phyloP scores from a whole-genome alignment of 148 eudicot species.

The Chenopodium berlandieri region DNA sequence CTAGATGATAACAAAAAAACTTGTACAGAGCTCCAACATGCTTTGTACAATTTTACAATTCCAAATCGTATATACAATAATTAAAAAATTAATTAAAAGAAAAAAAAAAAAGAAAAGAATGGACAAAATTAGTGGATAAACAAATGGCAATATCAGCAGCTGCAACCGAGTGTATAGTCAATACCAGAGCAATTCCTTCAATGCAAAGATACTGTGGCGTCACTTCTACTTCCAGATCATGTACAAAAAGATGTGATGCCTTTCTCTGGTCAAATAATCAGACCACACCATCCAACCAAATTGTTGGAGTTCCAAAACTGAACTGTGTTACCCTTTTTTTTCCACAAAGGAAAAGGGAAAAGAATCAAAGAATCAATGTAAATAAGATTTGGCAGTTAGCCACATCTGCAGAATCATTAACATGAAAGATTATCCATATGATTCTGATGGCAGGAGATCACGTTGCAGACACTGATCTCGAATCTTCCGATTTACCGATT shows the following conservation, averaged over 20 bases:
- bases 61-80: slow-evolving; percentile 21
- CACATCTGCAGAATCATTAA: slow-evolving; percentile 13
- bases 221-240: slow-evolving; percentile 21
- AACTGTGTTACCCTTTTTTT: slow-evolving; percentile 29
- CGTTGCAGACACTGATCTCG: slow-evolving; percentile 50
- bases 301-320: slow-evolving; percentile 35
- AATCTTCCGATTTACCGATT: slow-evolving; percentile 56
- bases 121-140: slow-evolving; percentile 23
- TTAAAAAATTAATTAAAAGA: too few species aligned
- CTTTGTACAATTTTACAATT: slow-evolving; percentile 25
- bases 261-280: slow-evolving; percentile 28
- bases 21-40: slow-evolving; percentile 22
- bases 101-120: slow-evolving; percentile 6
- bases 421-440: slow-evolving; percentile 16
- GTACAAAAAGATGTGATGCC: slow-evolving; percentile 38
- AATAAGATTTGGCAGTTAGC: slow-evolving; percentile 27
- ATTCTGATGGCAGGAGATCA: slow-evolving; percentile 24
- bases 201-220: slow-evolving; percentile 10
- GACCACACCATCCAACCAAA: slow-evolving; percentile 29
- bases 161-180: slow-evolving; percentile 27
- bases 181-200: slow-evolving; percentile 23
- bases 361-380: slow-evolving; percentile 57
- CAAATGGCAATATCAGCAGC: slow-evolving; percentile 31
- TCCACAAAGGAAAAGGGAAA: slow-evolving; percentile 35
- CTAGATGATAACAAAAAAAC: background rate